phyloP scores from a whole-genome alignment of 2,329 filamentous ascomycete species.

The Lachnellula cervina region DNA sequence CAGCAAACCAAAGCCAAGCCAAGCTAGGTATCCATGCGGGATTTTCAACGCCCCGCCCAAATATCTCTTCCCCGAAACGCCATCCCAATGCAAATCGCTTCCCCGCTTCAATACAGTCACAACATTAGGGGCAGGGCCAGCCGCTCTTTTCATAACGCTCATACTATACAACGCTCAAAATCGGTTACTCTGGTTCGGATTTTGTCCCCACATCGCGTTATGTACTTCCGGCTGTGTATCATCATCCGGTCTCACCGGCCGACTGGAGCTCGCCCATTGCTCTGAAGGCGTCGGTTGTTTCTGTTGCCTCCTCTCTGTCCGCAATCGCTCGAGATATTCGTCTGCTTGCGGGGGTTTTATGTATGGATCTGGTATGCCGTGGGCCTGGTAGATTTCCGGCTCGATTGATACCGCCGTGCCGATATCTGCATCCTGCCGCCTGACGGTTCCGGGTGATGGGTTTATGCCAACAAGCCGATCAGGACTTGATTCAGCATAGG shows the following conservation, averaged over 20 bases:
- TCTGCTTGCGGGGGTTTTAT: constrained; percentile 12
- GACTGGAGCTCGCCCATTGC: constrained; percentile 15
- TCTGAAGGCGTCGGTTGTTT: constrained; percentile 16
- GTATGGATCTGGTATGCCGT: constrained; percentile 11
- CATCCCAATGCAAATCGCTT: too few species aligned
- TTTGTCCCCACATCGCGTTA: constrained; percentile 17
- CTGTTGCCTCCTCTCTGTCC: constrained; percentile 14
- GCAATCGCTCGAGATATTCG: constrained; percentile 17
- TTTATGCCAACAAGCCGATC: constrained; percentile 13
- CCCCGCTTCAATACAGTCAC: too few species aligned
- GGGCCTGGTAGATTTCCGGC: constrained; percentile 21
- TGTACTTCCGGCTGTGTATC: constrained; percentile 10
- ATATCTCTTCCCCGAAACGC: too few species aligned
- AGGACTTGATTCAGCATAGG: constrained; percentile 9
- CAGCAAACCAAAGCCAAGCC: too few species aligned
- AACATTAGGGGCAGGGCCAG: not conserved
- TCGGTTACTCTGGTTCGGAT: not conserved
- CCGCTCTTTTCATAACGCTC: not conserved
- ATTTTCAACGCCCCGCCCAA: too few species aligned
- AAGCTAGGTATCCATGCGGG: too few species aligned
- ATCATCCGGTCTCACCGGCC: not conserved
- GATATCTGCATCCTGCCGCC: constrained; percentile 12
- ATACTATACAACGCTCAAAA: not conserved
- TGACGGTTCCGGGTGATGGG: constrained; percentile 12
- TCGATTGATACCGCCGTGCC: constrained; percentile 21